Percentiles rank a stretch among this genome's conserved stretches.
Evolutionary conservation across 768 basidiomycete genomes (phyloP).

Genomic region (Hericium rajendrae): DNA sequence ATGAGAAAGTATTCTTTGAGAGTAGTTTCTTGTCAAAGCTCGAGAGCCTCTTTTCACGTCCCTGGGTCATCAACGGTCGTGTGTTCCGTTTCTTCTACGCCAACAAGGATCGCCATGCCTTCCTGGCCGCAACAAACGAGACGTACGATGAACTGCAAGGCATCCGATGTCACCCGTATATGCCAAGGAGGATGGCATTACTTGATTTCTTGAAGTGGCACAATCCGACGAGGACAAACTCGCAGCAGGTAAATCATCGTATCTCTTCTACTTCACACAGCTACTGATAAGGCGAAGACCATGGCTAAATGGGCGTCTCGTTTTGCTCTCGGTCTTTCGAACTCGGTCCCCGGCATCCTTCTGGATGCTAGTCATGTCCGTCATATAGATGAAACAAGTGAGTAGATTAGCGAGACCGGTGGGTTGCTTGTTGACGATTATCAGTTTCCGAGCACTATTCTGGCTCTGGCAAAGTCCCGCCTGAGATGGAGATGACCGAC

Average conservation of each 20-base stretch:
- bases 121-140: slow-evolving; percentile 48
- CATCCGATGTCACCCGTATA: neutral
- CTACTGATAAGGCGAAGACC: slow-evolving; percentile 26
- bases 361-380: slow-evolving; percentile 29
- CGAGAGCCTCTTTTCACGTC: slow-evolving; percentile 26
- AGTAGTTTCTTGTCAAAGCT: slow-evolving; percentile 3
- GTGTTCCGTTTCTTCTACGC: slow-evolving; percentile 54
- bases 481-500: slow-evolving; percentile 46
- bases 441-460: slow-evolving; percentile 19
- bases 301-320: slow-evolving; percentile 61
- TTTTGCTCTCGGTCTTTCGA: slow-evolving; percentile 52
- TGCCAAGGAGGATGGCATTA: slow-evolving; percentile 22
- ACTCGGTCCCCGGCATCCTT: slow-evolving; percentile 46
- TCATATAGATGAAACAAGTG: slow-evolving; percentile 40
- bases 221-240: slow-evolving; percentile 40
- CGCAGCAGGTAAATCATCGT: slow-evolving; percentile 35
- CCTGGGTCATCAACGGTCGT: slow-evolving; percentile 41
- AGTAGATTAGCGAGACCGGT: slow-evolving; percentile 8
- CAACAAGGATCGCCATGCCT: slow-evolving; percentile 45
- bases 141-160: slow-evolving; percentile 10
- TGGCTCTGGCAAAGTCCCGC: slow-evolving; percentile 15
- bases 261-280: neutral
- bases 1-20: slow-evolving; percentile 23
- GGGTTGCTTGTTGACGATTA: neutral
- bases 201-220: slow-evolving; percentile 44